Conservation (phyloP, 305 asterid species). For the Rubia peregrina region DNA sequence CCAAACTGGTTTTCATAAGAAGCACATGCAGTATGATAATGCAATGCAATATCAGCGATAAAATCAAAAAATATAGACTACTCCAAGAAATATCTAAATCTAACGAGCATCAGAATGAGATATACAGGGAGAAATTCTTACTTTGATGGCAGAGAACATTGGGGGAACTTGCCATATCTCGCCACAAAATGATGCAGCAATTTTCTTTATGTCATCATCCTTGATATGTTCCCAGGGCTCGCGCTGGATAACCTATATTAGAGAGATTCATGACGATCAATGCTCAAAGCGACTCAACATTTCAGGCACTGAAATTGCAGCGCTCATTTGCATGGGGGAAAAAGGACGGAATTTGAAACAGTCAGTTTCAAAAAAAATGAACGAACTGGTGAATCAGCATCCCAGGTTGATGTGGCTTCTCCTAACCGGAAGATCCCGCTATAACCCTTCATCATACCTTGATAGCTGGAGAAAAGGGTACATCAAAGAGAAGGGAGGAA, state of each 20-base stretch:
- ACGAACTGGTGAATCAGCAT: constrained; percentile 93
- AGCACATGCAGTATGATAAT: neutral
- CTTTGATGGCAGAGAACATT: constrained; percentile 95
- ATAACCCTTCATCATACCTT: constrained; percentile 91
- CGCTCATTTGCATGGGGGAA: neutral
- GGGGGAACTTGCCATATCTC: constrained; percentile 97
- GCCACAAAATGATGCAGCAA: constrained; percentile 71
- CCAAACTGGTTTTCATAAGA: neutral
- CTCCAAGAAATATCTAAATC: neutral
- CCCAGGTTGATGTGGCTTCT: constrained; percentile 97
- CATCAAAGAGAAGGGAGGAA: neutral
- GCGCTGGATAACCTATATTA: constrained; percentile 65
- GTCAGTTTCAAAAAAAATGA: no score
- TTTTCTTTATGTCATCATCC: constrained; percentile 69
- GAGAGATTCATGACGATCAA: constrained; percentile 1
- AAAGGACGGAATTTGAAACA: no score
- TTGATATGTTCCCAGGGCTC: constrained; percentile 94
- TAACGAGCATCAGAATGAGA: neutral
- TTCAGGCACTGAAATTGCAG: neutral
- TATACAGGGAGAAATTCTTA: constrained; percentile 25
- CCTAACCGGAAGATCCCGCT: constrained; percentile 93
- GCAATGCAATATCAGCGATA: neutral
- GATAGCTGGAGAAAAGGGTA: constrained; percentile 50
- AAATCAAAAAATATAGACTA: neutral
- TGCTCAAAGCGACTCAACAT: constrained; percentile 10